Evolutionary conservation across 495 filamentous ascomycete genomes (phyloP), one percentile per base, ranked within the genome.

Genomic region (Neurospora sp.): DNA sequence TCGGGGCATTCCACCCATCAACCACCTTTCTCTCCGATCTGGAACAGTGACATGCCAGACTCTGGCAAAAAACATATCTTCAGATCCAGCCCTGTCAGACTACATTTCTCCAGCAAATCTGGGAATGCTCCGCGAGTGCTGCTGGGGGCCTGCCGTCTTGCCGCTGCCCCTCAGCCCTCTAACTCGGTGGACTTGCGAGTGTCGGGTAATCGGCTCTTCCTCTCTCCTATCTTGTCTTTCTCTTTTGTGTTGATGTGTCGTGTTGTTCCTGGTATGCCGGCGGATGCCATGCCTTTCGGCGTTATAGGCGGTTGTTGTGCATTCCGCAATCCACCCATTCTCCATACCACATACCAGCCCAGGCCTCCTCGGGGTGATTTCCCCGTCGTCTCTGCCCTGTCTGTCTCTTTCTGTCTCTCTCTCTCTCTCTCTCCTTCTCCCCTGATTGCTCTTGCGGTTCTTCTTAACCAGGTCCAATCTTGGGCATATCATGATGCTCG

Each of bases 401-500:
- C n/a, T n/a, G n/a, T n/a, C n/a, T n/a, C n/a, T n/a, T n/a, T n/a
- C n/a, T n/a, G n/a, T n/a, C n/a, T n/a, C n/a, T n/a, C n/a, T n/a
- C n/a, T n/a, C n/a, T n/a, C n/a, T n/a, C n/a, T n/a, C n/a, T n/a
- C n/a, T n/a, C n/a, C n/a, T n/a, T n/a, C n/a, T n/a, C n/a, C n/a
- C n/a, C n/a, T n/a, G n/a, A n/a, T n/a, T n/a, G n/a, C n/a, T n/a
- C n/a, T n/a, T n/a, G n/a, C n/a, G n/a, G n/a, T n/a, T n/a, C n/a
- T n/a, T 27, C 71, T 86, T 86, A 93, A 78, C 91, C 91, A 5
- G 91, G 91, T 75, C 91, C 91, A 74, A 93, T 93, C 84, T 91
- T 92, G 73, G 91, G 92, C 95, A 99, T 99, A 80, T 99, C 96
- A 80, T 99, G 96, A 82, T 99, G 96, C 83, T 99, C 96, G 83